A percentile compares a stretch with the other conserved stretches of the same genome.
Evolutionary conservation across 2,329 filamentous ascomycete genomes (phyloP).

Genomic region (Curvularia sp.): DNA sequence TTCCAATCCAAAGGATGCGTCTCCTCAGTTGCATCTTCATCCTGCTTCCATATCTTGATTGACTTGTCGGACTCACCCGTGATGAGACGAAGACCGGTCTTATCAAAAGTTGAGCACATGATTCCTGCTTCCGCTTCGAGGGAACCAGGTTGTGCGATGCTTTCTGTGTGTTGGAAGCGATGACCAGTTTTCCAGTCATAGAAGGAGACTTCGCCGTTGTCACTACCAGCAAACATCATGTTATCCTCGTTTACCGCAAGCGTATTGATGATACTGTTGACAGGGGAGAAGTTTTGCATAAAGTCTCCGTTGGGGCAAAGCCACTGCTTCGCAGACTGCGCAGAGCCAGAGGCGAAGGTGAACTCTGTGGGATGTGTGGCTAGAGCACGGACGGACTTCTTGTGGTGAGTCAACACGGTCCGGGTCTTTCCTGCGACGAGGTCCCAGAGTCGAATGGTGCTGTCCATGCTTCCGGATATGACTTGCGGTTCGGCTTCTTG

Average conservation of each 20-base stretch:
- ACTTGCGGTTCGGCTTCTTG: slow-evolving; percentile 97
- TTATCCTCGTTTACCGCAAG: slow-evolving; percentile 93
- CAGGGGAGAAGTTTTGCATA: slow-evolving; percentile 98
- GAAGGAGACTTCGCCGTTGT: slow-evolving; percentile 96
- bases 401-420: slow-evolving; percentile 96
- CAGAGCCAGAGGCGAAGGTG: slow-evolving; percentile 92
- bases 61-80: slow-evolving; percentile 92
- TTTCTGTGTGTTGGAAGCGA: slow-evolving; percentile 87
- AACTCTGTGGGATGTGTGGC: slow-evolving; percentile 90
- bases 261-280: slow-evolving; percentile 96
- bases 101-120: slow-evolving; percentile 92
- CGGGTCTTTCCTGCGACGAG: slow-evolving; percentile 95
- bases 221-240: slow-evolving; percentile 90
- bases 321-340: slow-evolving; percentile 98
- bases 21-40: slow-evolving; percentile 88
- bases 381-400: slow-evolving; percentile 90
- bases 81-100: slow-evolving; percentile 85
- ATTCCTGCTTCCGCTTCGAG: slow-evolving; percentile 93
- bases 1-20: slow-evolving; percentile 93
- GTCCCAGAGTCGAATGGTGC: slow-evolving; percentile 73
- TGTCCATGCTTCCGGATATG: slow-evolving; percentile 90
- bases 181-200: slow-evolving; percentile 99
- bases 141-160: slow-evolving; percentile 90
- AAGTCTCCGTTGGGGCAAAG: slow-evolving; percentile 97
- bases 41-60: slow-evolving; percentile 95